Evolutionary conservation across 73 alveolate species (phyloP), one percentile per base, ranked within the genome.

Genomic region (Stentor roeselii): DNA sequence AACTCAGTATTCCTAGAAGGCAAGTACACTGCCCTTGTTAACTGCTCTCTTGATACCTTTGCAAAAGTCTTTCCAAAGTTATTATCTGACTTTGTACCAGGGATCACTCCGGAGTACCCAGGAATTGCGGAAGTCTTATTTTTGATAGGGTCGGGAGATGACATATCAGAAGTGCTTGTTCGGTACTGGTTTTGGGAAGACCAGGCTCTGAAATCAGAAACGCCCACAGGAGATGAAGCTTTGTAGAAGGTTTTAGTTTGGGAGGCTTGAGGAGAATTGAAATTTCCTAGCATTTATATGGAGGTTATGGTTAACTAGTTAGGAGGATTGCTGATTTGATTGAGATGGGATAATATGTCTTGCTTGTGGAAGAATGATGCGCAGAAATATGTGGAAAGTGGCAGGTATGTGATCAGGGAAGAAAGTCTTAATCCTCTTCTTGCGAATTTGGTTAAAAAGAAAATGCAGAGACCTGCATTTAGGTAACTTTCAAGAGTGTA

Each of bases 261-360:
- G 14, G 39, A 15, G 60, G 0, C 39, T 39, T 37, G 39, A 76
- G 84, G 84, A 39, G 84, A 14, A 40, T 76, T 76, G n/a, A 76
- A 76, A 76, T 76, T 76, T 39, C 84, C 84, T 37, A 76, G 74
- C 84, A 76, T 76, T 30, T 50, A 50, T n/a, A n/a, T n/a, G n/a
- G n/a, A n/a, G n/a, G n/a, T n/a, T n/a, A n/a, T n/a, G n/a, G n/a
- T n/a, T n/a, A n/a, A n/a, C n/a, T n/a, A n/a, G n/a, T n/a, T n/a
- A n/a, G n/a, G n/a, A n/a, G n/a, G n/a, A n/a, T n/a, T n/a, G n/a
- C n/a, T n/a, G n/a, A n/a, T n/a, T n/a, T n/a, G n/a, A n/a, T n/a
- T n/a, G n/a, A n/a, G n/a, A n/a, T n/a, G n/a, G n/a, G n/a, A n/a
- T n/a, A n/a, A n/a, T n/a, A n/a, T n/a, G n/a, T n/a, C n/a, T n/a